Conservation (phyloP, 2,329 filamentous ascomycete genomes). For the Diaporthe helianthi region DNA sequence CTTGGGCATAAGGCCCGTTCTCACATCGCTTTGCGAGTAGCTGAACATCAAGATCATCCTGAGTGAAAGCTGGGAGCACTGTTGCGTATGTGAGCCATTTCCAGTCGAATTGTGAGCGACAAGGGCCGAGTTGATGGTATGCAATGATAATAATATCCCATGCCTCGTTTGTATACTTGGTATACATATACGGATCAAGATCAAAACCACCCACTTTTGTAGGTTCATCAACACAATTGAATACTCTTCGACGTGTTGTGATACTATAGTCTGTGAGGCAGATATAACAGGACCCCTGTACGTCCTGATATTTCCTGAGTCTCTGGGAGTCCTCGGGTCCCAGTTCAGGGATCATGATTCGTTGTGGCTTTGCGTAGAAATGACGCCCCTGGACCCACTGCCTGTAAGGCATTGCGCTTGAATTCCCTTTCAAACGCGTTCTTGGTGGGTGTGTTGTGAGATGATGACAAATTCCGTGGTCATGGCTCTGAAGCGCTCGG, state of each 20-base stretch:
- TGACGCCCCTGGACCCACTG: background rate
- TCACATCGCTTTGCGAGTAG: background rate
- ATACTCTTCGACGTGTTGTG: background rate
- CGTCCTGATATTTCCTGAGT: background rate
- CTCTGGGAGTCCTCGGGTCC: background rate
- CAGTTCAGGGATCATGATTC: background rate
- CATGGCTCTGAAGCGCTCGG: background rate
- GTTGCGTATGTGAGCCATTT: constrained; percentile 10
- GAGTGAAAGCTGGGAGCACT: background rate
- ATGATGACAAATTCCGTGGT: background rate
- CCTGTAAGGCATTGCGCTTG: background rate
- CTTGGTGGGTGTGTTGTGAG: background rate
- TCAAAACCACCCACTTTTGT: background rate
- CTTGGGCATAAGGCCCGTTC: background rate
- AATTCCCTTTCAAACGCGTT: background rate
- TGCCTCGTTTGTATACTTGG: background rate
- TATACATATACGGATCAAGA: background rate
- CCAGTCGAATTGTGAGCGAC: constrained; percentile 6
- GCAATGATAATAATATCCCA: background rate
- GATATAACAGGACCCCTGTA: background rate
- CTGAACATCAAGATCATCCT: background rate
- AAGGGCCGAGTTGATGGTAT: constrained; percentile 12
- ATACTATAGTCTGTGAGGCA: constrained; percentile 2
- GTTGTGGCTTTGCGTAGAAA: background rate
- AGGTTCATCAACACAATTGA: background rate